These are phyloP conservation scores for Colletotrichum sansevieriae DNA, from an alignment of 2,329 filamentous ascomycete species.

Conservation along the genomic window DNA sequence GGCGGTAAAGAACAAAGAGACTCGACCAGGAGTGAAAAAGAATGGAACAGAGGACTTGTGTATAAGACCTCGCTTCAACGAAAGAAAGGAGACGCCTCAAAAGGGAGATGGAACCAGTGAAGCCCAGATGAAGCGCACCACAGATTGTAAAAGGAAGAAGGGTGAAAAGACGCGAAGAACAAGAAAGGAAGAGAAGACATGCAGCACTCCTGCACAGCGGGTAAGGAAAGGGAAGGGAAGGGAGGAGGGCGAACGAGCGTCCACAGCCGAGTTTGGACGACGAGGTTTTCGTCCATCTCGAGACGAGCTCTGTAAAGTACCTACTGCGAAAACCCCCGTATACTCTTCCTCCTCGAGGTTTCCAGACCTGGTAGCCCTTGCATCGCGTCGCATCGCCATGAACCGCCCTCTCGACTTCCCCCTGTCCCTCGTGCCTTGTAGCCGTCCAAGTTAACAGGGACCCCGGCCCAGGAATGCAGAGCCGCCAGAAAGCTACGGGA, in stretches of 20 bases:
- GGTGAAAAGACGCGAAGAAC: constrained; percentile 26
- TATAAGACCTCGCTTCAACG: constrained; percentile 27
- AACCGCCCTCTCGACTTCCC: constrained; percentile 13
- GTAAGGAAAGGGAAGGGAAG: not conserved
- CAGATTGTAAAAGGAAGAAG: constrained; percentile 21
- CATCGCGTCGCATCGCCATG: constrained; percentile 25
- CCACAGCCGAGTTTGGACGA: constrained; percentile 26
- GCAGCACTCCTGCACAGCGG: not conserved
- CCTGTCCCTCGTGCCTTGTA: not conserved
- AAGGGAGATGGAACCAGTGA: constrained; percentile 12
- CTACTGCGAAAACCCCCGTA: constrained; percentile 14
- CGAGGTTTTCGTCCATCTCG: constrained; percentile 13
- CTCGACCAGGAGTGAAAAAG: constrained; percentile 37
- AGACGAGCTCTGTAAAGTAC: constrained; percentile 2
- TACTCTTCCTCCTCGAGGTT: constrained; percentile 6
- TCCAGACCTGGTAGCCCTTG: constrained; percentile 27
- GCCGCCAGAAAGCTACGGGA: not conserved
- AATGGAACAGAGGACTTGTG: constrained; percentile 30
- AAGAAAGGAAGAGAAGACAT: constrained; percentile 1
- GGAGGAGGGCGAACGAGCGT: not conserved
- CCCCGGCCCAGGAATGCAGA: not conserved
- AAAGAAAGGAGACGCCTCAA: constrained; percentile 35
- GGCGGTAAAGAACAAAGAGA: not conserved
- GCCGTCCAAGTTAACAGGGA: constrained; percentile 9
- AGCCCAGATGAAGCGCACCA: constrained; percentile 34